phyloP scores from a whole-genome alignment of 306 rosid genomes.

The Alnus rubra region DNA sequence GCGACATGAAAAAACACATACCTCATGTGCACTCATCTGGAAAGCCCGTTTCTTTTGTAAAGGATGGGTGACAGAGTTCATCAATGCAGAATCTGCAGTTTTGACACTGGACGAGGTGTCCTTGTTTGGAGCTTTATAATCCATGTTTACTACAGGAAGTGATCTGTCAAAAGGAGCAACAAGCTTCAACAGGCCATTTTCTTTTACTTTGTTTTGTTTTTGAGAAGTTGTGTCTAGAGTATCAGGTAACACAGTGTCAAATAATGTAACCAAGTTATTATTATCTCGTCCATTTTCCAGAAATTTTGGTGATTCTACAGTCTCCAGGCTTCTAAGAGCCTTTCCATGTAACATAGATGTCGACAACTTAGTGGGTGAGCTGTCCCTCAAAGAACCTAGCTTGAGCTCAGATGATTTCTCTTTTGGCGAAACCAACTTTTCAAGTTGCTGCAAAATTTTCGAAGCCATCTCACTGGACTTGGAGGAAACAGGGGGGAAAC shows the following conservation, averaged over 20 bases:
- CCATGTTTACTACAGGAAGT: conserved; percentile 29
- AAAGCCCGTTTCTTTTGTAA: conserved; percentile 65
- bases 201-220: conserved; percentile 46
- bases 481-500: conserved; percentile 45
- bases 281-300: conserved; percentile 40
- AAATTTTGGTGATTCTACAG: conserved; percentile 63
- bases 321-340: conserved; percentile 85
- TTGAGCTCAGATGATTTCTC: conserved; percentile 62
- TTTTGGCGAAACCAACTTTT: conserved; percentile 69
- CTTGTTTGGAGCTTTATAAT: conserved; percentile 35
- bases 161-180: conserved; percentile 36
- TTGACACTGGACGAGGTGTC: conserved; percentile 26
- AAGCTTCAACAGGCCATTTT: conserved; percentile 44
- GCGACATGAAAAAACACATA: conserved; percentile 32
- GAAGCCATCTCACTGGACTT: conserved; percentile 79
- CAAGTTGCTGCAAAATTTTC: conserved; percentile 80
- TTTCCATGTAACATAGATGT: conserved; percentile 79
- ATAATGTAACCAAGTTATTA: conserved; percentile 23
- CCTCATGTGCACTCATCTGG: conserved; percentile 92
- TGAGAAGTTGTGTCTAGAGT: conserved; percentile 39
- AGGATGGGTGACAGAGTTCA: conserved; percentile 33
- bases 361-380: conserved; percentile 65
- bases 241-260: conserved; percentile 28
- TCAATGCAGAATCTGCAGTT: conserved; percentile 37
- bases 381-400: conserved; percentile 38